Conservation (phyloP, 352 stramenopile species). For the Hyaloperonospora brassicae region DNA sequence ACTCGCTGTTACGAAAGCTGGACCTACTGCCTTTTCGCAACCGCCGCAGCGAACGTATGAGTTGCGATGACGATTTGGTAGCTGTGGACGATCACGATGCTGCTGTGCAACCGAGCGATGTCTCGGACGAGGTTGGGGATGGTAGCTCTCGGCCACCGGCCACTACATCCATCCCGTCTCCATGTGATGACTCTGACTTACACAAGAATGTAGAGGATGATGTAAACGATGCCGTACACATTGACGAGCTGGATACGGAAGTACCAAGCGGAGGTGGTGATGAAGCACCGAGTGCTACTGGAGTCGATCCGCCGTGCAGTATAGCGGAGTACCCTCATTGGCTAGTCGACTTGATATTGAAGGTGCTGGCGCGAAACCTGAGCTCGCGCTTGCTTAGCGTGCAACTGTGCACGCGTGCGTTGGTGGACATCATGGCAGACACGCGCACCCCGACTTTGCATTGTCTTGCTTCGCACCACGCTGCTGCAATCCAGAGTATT, state of each 20-base stretch:
- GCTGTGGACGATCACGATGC: no score
- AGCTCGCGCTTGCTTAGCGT: conserved; percentile 48
- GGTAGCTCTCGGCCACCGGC: conserved; percentile 8
- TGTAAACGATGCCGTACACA: conserved; percentile 6
- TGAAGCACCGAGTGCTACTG: conserved; percentile 6
- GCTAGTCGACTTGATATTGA: conserved; percentile 43
- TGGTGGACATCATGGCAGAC: conserved; percentile 55
- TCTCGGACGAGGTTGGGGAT: conserved; percentile 6
- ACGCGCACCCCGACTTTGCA: conserved; percentile 12
- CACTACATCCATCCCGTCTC: conserved; percentile 22
- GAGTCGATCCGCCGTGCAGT: conserved; percentile 4
- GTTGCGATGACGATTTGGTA: no score
- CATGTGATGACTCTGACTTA: conserved; percentile 17
- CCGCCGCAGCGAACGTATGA: conserved; percentile 19
- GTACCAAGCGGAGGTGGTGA: conserved; percentile 3
- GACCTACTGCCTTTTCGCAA: conserved; percentile 48
- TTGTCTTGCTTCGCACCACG: no score
- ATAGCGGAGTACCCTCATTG: conserved; percentile 34
- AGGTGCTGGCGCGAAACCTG: conserved; percentile 37
- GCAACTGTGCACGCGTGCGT: conserved; percentile 41
- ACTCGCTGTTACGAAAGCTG: conserved; percentile 54
- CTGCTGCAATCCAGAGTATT: conserved; percentile 36
- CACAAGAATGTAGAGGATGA: conserved; percentile 13
- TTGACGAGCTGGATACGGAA: conserved; percentile 1
- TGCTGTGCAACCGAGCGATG: no score